Percentiles rank a stretch among this genome's conserved stretches.
Conservation (phyloP, 2,329 filamentous ascomycete genomes). For the Ascochyta viciae-villosae region DNA sequence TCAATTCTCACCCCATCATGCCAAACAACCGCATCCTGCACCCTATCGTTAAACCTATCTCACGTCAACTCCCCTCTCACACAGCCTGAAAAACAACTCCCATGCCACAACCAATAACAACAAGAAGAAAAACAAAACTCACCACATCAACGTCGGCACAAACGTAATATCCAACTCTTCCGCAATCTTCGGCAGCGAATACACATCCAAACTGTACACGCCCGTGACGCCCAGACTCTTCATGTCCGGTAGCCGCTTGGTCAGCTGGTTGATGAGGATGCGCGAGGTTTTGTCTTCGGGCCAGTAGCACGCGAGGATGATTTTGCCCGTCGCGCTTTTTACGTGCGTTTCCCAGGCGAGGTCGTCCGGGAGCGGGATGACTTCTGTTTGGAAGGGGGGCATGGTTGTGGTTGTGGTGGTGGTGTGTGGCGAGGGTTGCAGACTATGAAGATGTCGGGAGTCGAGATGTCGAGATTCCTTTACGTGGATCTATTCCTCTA, state of each 20-base stretch:
- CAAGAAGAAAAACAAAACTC: background rate
- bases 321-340: constrained; percentile 27
- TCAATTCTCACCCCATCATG: constrained; percentile 32
- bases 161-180: constrained; percentile 30
- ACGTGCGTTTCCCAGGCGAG: constrained; percentile 27
- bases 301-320: constrained; percentile 32
- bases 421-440: background rate
- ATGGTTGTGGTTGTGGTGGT: constrained; percentile 1
- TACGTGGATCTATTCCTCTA: no score
- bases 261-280: constrained; percentile 20
- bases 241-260: constrained; percentile 25
- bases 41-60: constrained; percentile 25
- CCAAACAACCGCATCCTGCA: constrained; percentile 33
- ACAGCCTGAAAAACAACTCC: background rate
- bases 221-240: constrained; percentile 22
- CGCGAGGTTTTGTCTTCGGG: constrained; percentile 30
- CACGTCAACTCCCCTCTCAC: background rate
- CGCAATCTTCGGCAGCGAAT: constrained; percentile 30
- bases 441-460: no score
- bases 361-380: constrained; percentile 19
- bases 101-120: no score
- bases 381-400: constrained; percentile 20
- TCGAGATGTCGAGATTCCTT: no score
- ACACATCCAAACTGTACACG: constrained; percentile 35
- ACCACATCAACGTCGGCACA: constrained; percentile 36